Evolutionary conservation across 176 grass and related monocot species (phyloP).

Genomic region (Hsuehochloa calcarea): DNA sequence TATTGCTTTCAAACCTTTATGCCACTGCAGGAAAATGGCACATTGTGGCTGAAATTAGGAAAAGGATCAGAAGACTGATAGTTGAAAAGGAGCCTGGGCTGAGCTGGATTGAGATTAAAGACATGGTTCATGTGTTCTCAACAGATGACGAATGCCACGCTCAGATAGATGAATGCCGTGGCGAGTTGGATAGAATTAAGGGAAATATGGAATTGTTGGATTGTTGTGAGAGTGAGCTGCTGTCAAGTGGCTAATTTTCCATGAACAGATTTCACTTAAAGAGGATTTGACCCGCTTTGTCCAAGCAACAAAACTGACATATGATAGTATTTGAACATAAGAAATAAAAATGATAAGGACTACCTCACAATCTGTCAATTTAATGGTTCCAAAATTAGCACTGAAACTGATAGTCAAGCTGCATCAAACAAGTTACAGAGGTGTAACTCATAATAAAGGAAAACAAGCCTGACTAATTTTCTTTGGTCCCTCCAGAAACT

Average conservation of each 20-base stretch:
- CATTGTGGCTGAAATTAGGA: conserved; percentile 59
- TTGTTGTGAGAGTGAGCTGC: conserved; percentile 32
- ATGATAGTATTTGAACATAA: background rate
- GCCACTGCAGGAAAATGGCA: conserved; percentile 69
- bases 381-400: background rate
- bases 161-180: conserved; percentile 41
- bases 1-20: conserved; percentile 94
- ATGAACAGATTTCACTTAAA: background rate
- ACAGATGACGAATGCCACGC: conserved; percentile 53
- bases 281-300: background rate
- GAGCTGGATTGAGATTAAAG: conserved; percentile 74
- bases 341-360: background rate
- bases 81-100: conserved; percentile 74
- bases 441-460: background rate
- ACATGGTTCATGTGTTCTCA: conserved; percentile 49
- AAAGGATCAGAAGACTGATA: conserved; percentile 61
- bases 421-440: background rate
- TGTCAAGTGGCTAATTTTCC: conserved; percentile 17
- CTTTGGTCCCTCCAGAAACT: background rate
- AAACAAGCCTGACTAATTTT: background rate
- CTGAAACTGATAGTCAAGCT: background rate
- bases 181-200: conserved; percentile 48
- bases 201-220: conserved; percentile 54
- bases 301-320: background rate
- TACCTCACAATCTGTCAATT: background rate